Conservation (phyloP, 768 basidiomycete genomes). For the Mycena alexandri region DNA sequence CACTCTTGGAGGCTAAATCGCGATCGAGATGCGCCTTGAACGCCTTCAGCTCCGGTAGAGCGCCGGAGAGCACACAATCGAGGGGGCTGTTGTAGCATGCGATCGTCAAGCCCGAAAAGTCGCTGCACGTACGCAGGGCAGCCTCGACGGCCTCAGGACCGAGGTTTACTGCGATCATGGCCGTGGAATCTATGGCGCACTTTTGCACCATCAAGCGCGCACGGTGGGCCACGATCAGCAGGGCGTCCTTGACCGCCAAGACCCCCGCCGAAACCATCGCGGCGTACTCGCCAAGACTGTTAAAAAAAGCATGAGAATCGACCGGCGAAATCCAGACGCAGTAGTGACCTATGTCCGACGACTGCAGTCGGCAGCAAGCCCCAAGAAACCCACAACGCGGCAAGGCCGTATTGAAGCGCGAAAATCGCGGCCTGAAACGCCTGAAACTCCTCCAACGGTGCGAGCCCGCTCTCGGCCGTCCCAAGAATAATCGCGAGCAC, state of each 20-base stretch:
- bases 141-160: conserved; percentile 48
- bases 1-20: conserved; percentile 52
- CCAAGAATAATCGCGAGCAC: conserved; percentile 59
- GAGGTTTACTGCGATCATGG: conserved; percentile 72
- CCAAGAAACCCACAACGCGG: conserved; percentile 77
- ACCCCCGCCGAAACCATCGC: conserved; percentile 76
- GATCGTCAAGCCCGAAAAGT: conserved; percentile 57
- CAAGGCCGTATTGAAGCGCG: conserved; percentile 72
- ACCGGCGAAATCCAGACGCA: conserved; percentile 11
- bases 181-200: conserved; percentile 59
- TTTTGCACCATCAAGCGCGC: conserved; percentile 67
- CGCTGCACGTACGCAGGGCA: conserved; percentile 48
- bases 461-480: conserved; percentile 38
- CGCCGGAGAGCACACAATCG: conserved; percentile 73
- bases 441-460: conserved; percentile 55
- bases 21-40: conserved; percentile 59
- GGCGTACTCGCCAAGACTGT: conserved; percentile 81
- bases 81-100: conserved; percentile 74
- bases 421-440: conserved; percentile 69
- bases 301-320: not conserved
- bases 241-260: conserved; percentile 66
- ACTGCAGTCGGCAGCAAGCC: conserved; percentile 72
- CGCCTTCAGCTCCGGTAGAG: conserved; percentile 53
- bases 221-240: conserved; percentile 68
- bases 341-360: conserved; percentile 77